phyloP scores from a whole-genome alignment of 2,329 filamentous ascomycete species.

The Rugonectria rugulosa region DNA sequence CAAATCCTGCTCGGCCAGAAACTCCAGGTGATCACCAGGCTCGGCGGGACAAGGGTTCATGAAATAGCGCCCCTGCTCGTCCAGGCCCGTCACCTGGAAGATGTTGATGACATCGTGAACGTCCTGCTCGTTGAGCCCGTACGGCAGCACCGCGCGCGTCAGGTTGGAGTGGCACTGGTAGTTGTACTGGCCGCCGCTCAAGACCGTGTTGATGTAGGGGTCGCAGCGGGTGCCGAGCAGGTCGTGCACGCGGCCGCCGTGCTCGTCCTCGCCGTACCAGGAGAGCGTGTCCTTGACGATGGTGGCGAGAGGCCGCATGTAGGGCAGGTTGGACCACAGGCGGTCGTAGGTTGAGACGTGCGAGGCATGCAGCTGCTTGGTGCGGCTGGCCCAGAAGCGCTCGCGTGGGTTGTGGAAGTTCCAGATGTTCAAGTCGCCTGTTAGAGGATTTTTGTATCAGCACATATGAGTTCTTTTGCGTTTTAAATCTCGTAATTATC shows the following conservation, averaged over 20 bases:
- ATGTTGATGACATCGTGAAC: conserved; percentile 88
- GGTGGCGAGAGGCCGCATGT: conserved; percentile 76
- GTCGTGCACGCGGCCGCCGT: conserved; percentile 77
- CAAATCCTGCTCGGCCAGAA: conserved; percentile 81
- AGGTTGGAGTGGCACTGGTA: conserved; percentile 88
- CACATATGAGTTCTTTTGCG: not conserved
- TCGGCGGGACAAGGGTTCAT: conserved; percentile 71
- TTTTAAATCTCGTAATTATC: not conserved
- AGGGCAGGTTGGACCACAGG: conserved; percentile 81
- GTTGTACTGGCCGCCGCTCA: conserved; percentile 76
- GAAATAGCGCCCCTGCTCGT: conserved; percentile 76
- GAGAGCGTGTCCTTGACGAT: conserved; percentile 73
- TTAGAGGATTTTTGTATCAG: conserved; percentile 5
- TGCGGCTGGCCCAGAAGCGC: conserved; percentile 82
- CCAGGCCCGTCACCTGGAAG: conserved; percentile 83
- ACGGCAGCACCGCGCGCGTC: conserved; percentile 73
- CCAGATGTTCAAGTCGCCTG: conserved; percentile 84
- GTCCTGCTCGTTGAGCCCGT: conserved; percentile 74
- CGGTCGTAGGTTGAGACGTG: conserved; percentile 77
- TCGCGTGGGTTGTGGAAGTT: conserved; percentile 79
- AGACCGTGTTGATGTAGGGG: conserved; percentile 80
- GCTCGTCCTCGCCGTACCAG: conserved; percentile 66
- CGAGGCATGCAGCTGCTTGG: conserved; percentile 78
- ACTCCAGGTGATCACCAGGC: conserved; percentile 71
- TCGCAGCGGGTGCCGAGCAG: conserved; percentile 84